Evolutionary conservation across 2,329 filamentous ascomycete species (phyloP), one percentile per base, ranked within the genome.

Genomic region (Cladophialophora yegresii): DNA sequence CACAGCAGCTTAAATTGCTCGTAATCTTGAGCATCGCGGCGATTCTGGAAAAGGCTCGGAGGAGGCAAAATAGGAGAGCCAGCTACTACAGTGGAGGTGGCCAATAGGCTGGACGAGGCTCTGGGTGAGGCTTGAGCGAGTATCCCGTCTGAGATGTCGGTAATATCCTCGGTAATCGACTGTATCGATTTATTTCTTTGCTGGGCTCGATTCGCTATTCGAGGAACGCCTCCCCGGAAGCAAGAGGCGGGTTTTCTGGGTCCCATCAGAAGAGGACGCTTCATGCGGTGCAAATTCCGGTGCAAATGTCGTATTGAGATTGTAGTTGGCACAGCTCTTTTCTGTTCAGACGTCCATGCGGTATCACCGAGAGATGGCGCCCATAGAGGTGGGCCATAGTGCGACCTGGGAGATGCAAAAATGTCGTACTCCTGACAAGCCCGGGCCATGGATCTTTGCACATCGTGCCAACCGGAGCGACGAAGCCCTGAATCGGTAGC

Each of bases 31-130:
- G 59, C n/a, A 62, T 62, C 20, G 33, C 59, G 12, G 59, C 26
- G 2, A 62, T 62, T 26, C 40, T 62, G 53, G 59, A 62, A 28
- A 62, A 62, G 59, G 51, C 59, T 26, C 36, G 59, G 13, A 45
- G 59, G 28, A 49, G 59, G 33, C 22, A n/a, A 9, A 60, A 60
- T 43, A 40, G 47, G 30, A 60, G 58, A 32, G 26, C 30, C 32
- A 51, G 26, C 30, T 28, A 60, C 32, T 4, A 10, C n/a, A 30
- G 47, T 1, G 58, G 55, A 10, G 55, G 58, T 16, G 47, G 49
- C 26, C 30, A 13, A 26, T 30, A 28, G 23, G 1, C 36, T n/a
- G 36, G 16, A 43, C 26, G 26, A 43, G 8, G 36, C 6, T 16
- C 36, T n/a, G 36, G 16, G n/a, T 6, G 26, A 43, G 8, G 36